Conservation (phyloP, 2,329 filamentous ascomycete species). For the Rhytidhysteron rufulum region DNA sequence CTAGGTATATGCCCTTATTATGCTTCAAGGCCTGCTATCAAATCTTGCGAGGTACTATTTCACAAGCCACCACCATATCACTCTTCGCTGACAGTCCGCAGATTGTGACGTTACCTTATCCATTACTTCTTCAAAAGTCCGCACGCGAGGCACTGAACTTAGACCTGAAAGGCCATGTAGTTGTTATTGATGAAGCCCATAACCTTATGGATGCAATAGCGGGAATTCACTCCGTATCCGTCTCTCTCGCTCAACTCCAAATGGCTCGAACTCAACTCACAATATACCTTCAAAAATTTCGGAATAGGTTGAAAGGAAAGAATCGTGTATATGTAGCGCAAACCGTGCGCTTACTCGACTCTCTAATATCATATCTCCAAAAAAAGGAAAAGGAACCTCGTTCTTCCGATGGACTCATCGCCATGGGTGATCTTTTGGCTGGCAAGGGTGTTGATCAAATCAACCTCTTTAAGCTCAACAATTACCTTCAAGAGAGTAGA, state of each 20-base stretch:
- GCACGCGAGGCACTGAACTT: constrained; percentile 85
- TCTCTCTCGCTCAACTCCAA: constrained; percentile 69
- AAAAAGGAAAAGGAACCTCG: constrained; percentile 39
- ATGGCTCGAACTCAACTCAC: constrained; percentile 72
- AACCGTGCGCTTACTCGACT: constrained; percentile 77
- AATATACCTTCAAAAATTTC: constrained; percentile 81
- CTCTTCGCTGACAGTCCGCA: constrained; percentile 19
- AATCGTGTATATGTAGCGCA: constrained; percentile 91
- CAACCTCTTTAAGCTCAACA: constrained; percentile 83
- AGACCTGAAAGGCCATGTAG: constrained; percentile 78
- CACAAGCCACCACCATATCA: not conserved
- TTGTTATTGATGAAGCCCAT: constrained; percentile 97
- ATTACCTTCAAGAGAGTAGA: constrained; percentile 88
- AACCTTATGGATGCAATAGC: constrained; percentile 96
- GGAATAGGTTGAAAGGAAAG: constrained; percentile 81
- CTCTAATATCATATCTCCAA: constrained; percentile 67
- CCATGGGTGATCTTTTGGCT: constrained; percentile 68
- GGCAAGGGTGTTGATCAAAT: constrained; percentile 92
- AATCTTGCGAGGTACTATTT: constrained; percentile 63
- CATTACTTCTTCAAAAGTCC: constrained; percentile 78
- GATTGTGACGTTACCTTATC: constrained; percentile 90
- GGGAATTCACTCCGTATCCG: constrained; percentile 75
- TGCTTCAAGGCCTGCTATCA: constrained; percentile 81
- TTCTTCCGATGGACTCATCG: constrained; percentile 62
- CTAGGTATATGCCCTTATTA: constrained; percentile 92